Evolutionary conservation across 192 early-diverging fungal genomes (phyloP).

Genomic region (Haplosporangium gracile): DNA sequence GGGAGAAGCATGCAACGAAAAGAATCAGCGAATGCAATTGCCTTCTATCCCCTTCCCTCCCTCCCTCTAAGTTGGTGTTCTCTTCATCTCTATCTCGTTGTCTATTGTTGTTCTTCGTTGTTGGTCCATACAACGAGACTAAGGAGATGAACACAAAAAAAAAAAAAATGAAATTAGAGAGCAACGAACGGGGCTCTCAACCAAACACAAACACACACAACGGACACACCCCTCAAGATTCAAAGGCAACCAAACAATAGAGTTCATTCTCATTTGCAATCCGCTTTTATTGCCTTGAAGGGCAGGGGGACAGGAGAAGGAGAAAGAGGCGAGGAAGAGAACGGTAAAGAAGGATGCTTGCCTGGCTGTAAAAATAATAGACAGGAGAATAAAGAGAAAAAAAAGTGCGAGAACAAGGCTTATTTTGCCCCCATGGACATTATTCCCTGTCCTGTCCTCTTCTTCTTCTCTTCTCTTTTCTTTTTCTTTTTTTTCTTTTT

Average conservation of each 20-base stretch:
- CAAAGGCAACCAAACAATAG: background rate
- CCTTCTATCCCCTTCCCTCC: background rate
- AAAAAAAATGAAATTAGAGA: background rate
- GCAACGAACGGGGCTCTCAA: background rate
- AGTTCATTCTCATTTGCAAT: constrained; percentile 1
- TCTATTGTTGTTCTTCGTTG: background rate
- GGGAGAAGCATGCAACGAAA: no score
- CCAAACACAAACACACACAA: background rate
- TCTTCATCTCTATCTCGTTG: background rate
- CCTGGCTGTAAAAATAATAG: background rate
- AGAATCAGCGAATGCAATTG: background rate
- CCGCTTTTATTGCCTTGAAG: background rate
- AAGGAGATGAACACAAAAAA: background rate
- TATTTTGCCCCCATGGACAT: background rate
- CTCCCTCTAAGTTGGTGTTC: background rate
- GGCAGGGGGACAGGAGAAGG: background rate
- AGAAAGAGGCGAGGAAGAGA: background rate
- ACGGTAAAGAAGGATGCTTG: background rate
- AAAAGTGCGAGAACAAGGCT: background rate
- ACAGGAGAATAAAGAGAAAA: background rate
- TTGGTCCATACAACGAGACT: background rate
- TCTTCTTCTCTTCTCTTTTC: background rate
- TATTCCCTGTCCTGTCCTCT: background rate
- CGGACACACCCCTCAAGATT: background rate
- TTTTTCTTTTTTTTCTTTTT: background rate